Percentiles rank a stretch among this genome's conserved stretches.
These are phyloP conservation scores for Gnaphalium uliginosum DNA, from an alignment of 129 eudicot species.

Conservation along the genomic window DNA sequence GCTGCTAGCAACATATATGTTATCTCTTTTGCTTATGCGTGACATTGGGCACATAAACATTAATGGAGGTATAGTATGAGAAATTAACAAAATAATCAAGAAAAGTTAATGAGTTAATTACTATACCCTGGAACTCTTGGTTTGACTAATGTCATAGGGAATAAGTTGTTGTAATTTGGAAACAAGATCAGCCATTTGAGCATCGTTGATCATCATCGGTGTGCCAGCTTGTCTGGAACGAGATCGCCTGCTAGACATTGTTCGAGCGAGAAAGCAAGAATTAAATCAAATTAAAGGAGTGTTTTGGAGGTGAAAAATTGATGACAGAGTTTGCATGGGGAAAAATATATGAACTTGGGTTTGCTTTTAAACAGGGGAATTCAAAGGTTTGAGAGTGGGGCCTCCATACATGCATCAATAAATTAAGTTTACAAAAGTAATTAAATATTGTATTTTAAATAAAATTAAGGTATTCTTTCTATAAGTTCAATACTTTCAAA, in stretches of 20 bases:
- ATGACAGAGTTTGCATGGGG: constrained; percentile 38
- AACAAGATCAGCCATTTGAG: constrained; percentile 84
- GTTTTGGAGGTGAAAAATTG: constrained; percentile 22
- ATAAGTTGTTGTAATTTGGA: constrained; percentile 81
- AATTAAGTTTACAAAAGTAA: neutral
- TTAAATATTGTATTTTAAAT: neutral
- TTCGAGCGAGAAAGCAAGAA: constrained; percentile 6
- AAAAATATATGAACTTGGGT: constrained; percentile 25
- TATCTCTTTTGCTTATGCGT: neutral
- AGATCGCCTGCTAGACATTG: constrained; percentile 94
- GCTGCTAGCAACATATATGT: neutral
- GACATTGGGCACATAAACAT: constrained; percentile 13
- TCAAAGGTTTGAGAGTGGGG: constrained; percentile 20
- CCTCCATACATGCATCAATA: constrained; percentile 29
- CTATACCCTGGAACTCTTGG: constrained; percentile 66
- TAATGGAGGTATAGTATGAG: constrained; percentile 10
- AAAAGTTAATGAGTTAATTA: constrained; percentile 18
- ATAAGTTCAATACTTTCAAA: constrained; percentile 6
- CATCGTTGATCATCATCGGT: constrained; percentile 61
- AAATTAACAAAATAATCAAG: constrained; percentile 17
- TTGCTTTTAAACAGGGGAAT: constrained; percentile 32
- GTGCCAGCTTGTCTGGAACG: constrained; percentile 69
- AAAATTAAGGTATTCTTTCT: neutral
- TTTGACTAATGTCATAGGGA: constrained; percentile 59
- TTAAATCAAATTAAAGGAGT: neutral